Percentiles rank a stretch among this genome's conserved stretches.
These are phyloP conservation scores for Xylaria scruposa DNA, from an alignment of 495 filamentous ascomycete genomes.

Conservation along the genomic window DNA sequence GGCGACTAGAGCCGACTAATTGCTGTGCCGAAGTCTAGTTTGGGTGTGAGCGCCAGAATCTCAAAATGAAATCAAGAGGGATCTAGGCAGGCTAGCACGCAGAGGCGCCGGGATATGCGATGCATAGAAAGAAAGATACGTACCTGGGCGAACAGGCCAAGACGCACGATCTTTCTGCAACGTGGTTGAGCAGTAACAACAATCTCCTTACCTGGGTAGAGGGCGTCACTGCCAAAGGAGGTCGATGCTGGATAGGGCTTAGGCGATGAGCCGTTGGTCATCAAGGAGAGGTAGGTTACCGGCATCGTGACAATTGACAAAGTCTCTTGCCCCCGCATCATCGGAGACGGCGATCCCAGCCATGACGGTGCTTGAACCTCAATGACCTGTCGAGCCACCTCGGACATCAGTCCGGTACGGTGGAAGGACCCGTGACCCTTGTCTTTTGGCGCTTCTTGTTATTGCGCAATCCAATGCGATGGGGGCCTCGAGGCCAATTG, in stretches of 20 bases:
- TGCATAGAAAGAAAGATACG: constrained; percentile 4
- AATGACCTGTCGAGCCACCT: constrained; percentile 11
- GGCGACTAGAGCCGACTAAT: constrained; percentile 22
- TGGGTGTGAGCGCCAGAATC: constrained; percentile 18
- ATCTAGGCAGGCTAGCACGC: neutral
- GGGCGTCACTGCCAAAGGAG: constrained; percentile 14
- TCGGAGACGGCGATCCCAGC: constrained; percentile 30
- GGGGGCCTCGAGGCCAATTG: constrained; percentile 38
- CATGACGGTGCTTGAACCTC: constrained; percentile 5
- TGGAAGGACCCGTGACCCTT: constrained; percentile 36
- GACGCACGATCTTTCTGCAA: constrained; percentile 15
- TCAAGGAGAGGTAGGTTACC: constrained; percentile 12
- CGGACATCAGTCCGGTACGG: constrained; percentile 31
- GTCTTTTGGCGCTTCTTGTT: constrained; percentile 44
- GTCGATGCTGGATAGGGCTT: constrained; percentile 4
- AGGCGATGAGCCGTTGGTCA: constrained; percentile 2
- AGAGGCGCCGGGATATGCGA: constrained; percentile 17
- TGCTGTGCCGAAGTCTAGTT: constrained; percentile 24
- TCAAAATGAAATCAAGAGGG: neutral
- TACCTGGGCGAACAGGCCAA: neutral
- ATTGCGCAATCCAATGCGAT: constrained; percentile 57
- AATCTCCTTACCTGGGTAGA: constrained; percentile 6
- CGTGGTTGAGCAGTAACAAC: neutral
- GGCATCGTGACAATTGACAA: constrained; percentile 16
- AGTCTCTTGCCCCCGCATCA: constrained; percentile 11